These are phyloP conservation scores for Crotalaria pallida DNA, from an alignment of 306 rosid genomes.

Conservation along the genomic window DNA sequence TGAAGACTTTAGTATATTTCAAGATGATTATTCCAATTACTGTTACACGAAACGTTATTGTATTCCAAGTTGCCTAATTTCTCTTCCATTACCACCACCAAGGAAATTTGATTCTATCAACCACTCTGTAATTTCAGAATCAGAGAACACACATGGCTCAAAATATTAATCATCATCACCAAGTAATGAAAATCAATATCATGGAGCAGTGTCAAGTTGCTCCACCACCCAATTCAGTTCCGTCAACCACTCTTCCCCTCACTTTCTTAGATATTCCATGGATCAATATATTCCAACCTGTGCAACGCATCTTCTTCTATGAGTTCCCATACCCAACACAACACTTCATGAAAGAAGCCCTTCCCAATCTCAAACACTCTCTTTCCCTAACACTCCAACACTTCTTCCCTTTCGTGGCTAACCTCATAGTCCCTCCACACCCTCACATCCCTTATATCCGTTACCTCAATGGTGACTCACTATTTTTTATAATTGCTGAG, in stretches of 20 bases:
- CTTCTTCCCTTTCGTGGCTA: conserved; percentile 31
- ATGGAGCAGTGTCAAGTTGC: conserved; percentile 6
- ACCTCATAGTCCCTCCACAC: conserved; percentile 22
- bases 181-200: neutral
- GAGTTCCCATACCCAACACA: conserved; percentile 17
- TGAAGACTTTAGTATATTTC: no score
- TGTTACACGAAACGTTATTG: no score
- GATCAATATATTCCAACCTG: neutral
- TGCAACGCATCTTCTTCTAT: conserved; percentile 35
- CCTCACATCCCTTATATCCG: conserved; percentile 21
- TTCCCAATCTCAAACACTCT: conserved; percentile 36
- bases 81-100: no score
- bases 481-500: conserved; percentile 18
- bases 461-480: neutral
- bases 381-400: conserved; percentile 37
- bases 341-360: conserved; percentile 18
- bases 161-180: neutral
- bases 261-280: conserved; percentile 41
- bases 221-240: conserved; percentile 26
- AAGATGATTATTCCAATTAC: no score
- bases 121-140: neutral
- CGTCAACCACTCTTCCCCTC: conserved; percentile 27
- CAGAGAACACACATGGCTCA: neutral
- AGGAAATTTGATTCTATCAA: neutral
- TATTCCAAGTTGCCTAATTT: no score